Conservation (phyloP, 2,329 filamentous ascomycete genomes). For the Colletotrichum noveboracense region DNA sequence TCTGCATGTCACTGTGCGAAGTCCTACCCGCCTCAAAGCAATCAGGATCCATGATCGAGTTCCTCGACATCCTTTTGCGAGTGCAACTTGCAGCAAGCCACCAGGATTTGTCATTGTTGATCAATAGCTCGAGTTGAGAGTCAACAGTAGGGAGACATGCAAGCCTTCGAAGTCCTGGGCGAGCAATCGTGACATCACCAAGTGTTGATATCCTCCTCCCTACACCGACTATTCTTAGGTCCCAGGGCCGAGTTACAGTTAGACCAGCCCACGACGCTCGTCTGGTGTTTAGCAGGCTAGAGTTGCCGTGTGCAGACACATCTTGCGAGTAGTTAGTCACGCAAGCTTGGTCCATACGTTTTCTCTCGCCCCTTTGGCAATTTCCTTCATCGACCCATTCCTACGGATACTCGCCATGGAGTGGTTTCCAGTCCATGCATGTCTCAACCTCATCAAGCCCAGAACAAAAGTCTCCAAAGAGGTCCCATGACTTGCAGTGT, state of each 20-base stretch:
- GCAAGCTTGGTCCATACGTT: conserved; percentile 1
- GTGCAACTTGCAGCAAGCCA: not conserved
- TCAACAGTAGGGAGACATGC: not conserved
- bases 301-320: not conserved
- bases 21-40: not conserved
- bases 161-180: not conserved
- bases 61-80: not conserved
- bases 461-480: not conserved
- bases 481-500: conserved; percentile 7
- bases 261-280: not conserved
- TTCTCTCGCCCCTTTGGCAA: not conserved
- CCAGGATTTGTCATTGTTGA: not conserved
- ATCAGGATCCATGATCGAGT: not conserved
- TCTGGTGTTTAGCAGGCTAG: not conserved
- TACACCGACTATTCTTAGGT: not conserved
- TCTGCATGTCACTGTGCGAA: not conserved
- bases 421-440: conserved; percentile 10
- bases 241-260: not conserved
- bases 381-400: conserved; percentile 16
- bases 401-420: not conserved
- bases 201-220: not conserved
- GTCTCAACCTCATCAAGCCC: conserved; percentile 7
- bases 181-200: not conserved
- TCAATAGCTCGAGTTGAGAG: not conserved
- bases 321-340: not conserved